Evolutionary conservation across 352 stramenopile species (phyloP).

Genomic region (Phytophthora crassamura): DNA sequence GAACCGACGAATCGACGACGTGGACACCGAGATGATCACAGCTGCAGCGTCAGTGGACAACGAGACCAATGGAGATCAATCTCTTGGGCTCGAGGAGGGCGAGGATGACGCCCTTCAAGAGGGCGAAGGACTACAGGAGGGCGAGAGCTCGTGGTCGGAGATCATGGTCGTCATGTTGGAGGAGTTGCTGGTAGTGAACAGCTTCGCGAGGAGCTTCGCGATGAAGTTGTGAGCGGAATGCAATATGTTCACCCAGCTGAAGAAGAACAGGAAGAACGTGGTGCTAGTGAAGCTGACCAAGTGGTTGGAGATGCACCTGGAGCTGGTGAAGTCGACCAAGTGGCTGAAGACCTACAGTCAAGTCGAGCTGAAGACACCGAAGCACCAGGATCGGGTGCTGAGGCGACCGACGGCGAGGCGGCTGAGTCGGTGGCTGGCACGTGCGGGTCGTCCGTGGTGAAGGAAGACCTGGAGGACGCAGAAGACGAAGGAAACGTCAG

Average conservation of each 20-base stretch:
- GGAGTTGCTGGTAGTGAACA: not conserved
- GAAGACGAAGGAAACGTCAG: not conserved
- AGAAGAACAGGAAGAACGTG: not conserved
- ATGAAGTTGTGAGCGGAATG: not conserved
- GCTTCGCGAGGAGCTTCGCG: not conserved
- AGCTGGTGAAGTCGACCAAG: too few species aligned
- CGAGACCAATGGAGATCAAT: constrained; percentile 7
- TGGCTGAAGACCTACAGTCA: too few species aligned
- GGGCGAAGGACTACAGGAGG: not conserved
- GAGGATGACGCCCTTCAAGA: constrained; percentile 5
- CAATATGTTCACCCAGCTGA: not conserved
- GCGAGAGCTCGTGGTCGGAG: not conserved
- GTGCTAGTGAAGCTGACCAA: too few species aligned
- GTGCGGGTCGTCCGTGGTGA: not conserved
- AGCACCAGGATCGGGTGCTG: not conserved
- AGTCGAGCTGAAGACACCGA: not conserved
- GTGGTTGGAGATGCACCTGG: too few species aligned
- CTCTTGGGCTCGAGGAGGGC: constrained; percentile 3
- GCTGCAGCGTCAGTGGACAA: not conserved
- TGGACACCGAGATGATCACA: constrained; percentile 9
- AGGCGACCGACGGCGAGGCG: not conserved
- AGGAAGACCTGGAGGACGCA: not conserved
- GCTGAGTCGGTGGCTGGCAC: not conserved
- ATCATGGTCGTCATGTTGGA: not conserved
- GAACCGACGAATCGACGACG: not conserved